phyloP scores from a whole-genome alignment of 768 basidiomycete genomes.

The Trametes sanguinea region DNA sequence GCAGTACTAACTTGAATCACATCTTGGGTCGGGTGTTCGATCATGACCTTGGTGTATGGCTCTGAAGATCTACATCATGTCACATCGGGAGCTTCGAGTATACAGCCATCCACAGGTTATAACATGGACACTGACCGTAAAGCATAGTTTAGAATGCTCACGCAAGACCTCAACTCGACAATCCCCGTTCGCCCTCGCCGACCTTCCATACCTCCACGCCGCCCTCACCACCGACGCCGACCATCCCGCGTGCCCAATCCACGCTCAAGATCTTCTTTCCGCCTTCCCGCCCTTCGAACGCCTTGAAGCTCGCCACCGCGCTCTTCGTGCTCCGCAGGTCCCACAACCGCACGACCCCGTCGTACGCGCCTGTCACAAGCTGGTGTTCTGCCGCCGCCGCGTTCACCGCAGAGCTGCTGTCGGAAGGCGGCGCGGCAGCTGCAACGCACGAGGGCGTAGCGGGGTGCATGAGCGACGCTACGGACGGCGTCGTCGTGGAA shows the following conservation, averaged over 20 bases:
- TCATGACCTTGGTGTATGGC: too few relatives aligned
- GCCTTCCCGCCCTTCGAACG: slow-evolving; percentile 46
- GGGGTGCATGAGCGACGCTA: slow-evolving; percentile 56
- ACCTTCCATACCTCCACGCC: slow-evolving; percentile 35
- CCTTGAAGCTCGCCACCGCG: slow-evolving; percentile 64
- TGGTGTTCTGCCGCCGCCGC: slow-evolving; percentile 42
- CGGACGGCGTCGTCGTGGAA: slow-evolving; percentile 36
- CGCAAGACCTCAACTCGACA: too few relatives aligned
- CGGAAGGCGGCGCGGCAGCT: slow-evolving; percentile 17
- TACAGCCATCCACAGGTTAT: too few relatives aligned
- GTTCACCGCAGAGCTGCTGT: neutral
- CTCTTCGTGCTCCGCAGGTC: slow-evolving; percentile 70
- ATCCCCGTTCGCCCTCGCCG: slow-evolving; percentile 22
- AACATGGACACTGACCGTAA: too few relatives aligned
- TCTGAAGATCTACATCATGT: too few relatives aligned
- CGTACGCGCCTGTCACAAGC: slow-evolving; percentile 73
- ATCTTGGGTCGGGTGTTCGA: too few relatives aligned
- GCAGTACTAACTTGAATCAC: too few relatives aligned
- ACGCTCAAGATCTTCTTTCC: slow-evolving; percentile 23
- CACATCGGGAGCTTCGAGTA: too few relatives aligned
- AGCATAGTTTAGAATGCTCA: too few relatives aligned
- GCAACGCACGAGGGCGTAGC: slow-evolving; percentile 68
- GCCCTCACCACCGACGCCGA: slow-evolving; percentile 32
- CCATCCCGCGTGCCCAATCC: slow-evolving; percentile 29
- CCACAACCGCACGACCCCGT: slow-evolving; percentile 77